Evolutionary conservation across 306 rosid species (phyloP).

Genomic region (Pterocarpus santalinus): DNA sequence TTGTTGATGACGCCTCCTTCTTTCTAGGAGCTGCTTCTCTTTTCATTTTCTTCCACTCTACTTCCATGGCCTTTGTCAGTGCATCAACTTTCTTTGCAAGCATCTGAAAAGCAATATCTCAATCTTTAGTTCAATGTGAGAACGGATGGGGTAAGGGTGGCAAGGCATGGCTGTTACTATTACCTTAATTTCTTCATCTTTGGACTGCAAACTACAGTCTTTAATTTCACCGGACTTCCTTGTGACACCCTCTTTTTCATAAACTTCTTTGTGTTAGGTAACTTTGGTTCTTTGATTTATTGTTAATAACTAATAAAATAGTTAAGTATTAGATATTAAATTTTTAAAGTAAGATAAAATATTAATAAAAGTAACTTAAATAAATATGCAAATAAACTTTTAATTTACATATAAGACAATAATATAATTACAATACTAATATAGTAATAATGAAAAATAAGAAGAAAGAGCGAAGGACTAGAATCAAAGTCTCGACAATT

Average conservation of each 20-base stretch:
- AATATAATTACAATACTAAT: too few species aligned
- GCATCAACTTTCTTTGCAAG: constrained; percentile 82
- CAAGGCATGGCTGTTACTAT: neutral
- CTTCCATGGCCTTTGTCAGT: constrained; percentile 78
- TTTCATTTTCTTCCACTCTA: constrained; percentile 80
- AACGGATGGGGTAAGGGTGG: neutral
- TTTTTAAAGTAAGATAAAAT: too few species aligned
- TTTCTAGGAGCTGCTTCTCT: constrained; percentile 81
- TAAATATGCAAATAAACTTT: too few species aligned
- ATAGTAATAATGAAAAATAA: too few species aligned
- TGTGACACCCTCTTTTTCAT: constrained; percentile 75
- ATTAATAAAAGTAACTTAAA: too few species aligned
- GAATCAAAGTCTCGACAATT: too few species aligned
- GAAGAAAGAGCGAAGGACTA: too few species aligned
- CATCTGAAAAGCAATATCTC: constrained; percentile 61
- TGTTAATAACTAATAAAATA: too few species aligned
- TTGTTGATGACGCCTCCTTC: constrained; percentile 66
- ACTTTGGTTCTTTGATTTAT: too few species aligned
- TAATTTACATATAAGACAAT: too few species aligned
- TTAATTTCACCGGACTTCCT: constrained; percentile 73
- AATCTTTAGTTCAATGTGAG: constrained; percentile 21
- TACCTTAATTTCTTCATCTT: constrained; percentile 92
- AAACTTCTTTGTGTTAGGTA: too few species aligned
- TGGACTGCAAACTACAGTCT: constrained; percentile 62
- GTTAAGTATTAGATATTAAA: too few species aligned